Percentiles rank a stretch among this genome's conserved stretches.
These are phyloP conservation scores for Trichophyton verrucosum DNA, from an alignment of 2,329 filamentous ascomycete genomes.

Conservation along the genomic window DNA sequence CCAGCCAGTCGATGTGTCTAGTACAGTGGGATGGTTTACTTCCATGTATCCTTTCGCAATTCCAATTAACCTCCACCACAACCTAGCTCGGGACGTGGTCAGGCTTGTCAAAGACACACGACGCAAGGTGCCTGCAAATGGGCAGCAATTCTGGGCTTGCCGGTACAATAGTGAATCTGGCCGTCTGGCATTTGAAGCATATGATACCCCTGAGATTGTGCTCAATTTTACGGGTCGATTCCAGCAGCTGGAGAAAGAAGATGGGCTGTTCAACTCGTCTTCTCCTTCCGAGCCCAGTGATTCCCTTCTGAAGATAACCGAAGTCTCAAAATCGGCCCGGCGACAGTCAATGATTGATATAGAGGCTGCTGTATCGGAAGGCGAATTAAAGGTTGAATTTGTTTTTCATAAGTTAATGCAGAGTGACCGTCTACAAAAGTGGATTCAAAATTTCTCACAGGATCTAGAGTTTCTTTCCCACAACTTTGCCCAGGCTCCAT, in stretches of 20 bases:
- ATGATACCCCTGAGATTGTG: slow-evolving; percentile 23
- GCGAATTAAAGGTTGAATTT: slow-evolving; percentile 37
- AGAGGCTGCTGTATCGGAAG: slow-evolving; percentile 38
- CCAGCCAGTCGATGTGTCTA: slow-evolving; percentile 32
- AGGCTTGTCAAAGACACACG: slow-evolving; percentile 28
- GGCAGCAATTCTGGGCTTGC: slow-evolving; percentile 25
- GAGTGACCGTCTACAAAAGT: slow-evolving; percentile 35
- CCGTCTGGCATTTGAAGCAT: slow-evolving; percentile 18
- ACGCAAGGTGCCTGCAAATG: slow-evolving; percentile 21
- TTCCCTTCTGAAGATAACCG: slow-evolving; percentile 20
- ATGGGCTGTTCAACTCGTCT: slow-evolving; percentile 31
- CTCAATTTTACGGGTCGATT: slow-evolving; percentile 29
- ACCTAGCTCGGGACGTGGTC: slow-evolving; percentile 20
- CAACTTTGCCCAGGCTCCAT: slow-evolving; percentile 15
- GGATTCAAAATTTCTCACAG: slow-evolving; percentile 30
- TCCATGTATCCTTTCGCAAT: slow-evolving; percentile 34
- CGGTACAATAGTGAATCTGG: slow-evolving; percentile 26
- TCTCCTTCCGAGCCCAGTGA: neutral
- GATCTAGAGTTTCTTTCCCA: slow-evolving; percentile 21
- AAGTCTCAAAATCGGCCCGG: slow-evolving; percentile 25
- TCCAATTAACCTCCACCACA: slow-evolving; percentile 9
- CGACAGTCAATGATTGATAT: slow-evolving; percentile 32
- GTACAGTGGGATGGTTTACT: slow-evolving; percentile 41
- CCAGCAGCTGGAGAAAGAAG: slow-evolving; percentile 33
- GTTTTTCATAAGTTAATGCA: slow-evolving; percentile 37